Conservation (phyloP, 441 rosid species). For the Erodium chrysanthum region DNA sequence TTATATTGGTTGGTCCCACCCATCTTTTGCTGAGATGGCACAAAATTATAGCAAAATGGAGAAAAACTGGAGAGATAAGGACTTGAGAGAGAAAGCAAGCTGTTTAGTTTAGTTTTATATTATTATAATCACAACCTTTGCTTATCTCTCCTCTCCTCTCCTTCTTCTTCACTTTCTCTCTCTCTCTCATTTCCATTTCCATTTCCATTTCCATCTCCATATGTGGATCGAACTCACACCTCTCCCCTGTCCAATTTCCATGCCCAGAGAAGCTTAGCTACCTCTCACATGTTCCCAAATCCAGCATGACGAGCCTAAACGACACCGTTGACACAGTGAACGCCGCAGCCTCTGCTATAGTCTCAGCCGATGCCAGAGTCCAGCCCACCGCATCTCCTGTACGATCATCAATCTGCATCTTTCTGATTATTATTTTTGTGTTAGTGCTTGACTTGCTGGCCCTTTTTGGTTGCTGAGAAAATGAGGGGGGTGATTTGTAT, state of each 20-base stretch:
- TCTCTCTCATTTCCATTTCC: background rate
- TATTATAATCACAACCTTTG: background rate
- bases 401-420: background rate
- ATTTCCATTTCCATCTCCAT: background rate
- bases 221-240: no score
- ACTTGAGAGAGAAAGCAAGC: no score
- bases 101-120: background rate
- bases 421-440: background rate
- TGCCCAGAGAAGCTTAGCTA: no score
- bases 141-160: no score
- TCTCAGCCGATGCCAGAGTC: slow-evolving; percentile 71
- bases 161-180: background rate
- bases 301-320: slow-evolving; percentile 42
- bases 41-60: background rate
- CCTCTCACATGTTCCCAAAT: slow-evolving; percentile 17
- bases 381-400: slow-evolving; percentile 66
- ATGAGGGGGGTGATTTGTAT: background rate
- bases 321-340: slow-evolving; percentile 66
- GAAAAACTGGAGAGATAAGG: background rate
- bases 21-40: background rate
- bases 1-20: background rate
- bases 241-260: no score
- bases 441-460: background rate
- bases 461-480: background rate
- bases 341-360: slow-evolving; percentile 95